A percentile compares a stretch with the other conserved stretches of the same genome.
Evolutionary conservation across 2,329 filamentous ascomycete species (phyloP).

Genomic region (Monascus ruber): DNA sequence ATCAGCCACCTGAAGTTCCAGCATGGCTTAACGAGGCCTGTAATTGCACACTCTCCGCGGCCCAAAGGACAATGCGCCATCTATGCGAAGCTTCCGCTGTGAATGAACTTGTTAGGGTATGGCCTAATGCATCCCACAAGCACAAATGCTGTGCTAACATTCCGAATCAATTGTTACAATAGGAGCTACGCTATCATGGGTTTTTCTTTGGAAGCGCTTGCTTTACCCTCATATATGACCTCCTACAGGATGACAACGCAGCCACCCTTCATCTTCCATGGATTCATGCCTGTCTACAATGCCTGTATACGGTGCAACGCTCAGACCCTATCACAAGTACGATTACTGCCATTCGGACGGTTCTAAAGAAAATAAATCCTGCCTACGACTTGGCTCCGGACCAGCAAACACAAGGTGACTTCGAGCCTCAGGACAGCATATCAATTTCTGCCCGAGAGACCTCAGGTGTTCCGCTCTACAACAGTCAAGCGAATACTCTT

Average conservation of each 20-base stretch:
- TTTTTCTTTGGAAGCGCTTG: slow-evolving; percentile 34
- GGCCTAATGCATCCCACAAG: background rate
- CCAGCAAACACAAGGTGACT: background rate
- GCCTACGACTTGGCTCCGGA: slow-evolving; percentile 17
- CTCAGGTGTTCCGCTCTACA: too few relatives aligned
- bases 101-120: slow-evolving; percentile 31
- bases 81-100: slow-evolving; percentile 29
- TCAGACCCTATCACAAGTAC: slow-evolving; percentile 17
- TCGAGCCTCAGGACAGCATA: background rate
- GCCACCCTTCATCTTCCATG: slow-evolving; percentile 31
- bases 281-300: slow-evolving; percentile 29
- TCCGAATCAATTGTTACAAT: background rate
- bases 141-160: background rate
- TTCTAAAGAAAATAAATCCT: slow-evolving; percentile 19
- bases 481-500: background rate
- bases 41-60: slow-evolving; percentile 30
- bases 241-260: slow-evolving; percentile 28
- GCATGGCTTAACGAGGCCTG: slow-evolving; percentile 36
- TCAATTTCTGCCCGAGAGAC: background rate
- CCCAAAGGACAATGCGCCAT: slow-evolving; percentile 31
- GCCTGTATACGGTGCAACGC: slow-evolving; percentile 25
- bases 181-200: slow-evolving; percentile 36
- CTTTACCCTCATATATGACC: slow-evolving; percentile 33
- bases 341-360: slow-evolving; percentile 21
- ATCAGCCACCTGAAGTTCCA: slow-evolving; percentile 16